Evolutionary conservation across 257 asterid genomes (phyloP), one percentile per base, ranked within the genome.

Genomic region (Solanum gandarillasii): DNA sequence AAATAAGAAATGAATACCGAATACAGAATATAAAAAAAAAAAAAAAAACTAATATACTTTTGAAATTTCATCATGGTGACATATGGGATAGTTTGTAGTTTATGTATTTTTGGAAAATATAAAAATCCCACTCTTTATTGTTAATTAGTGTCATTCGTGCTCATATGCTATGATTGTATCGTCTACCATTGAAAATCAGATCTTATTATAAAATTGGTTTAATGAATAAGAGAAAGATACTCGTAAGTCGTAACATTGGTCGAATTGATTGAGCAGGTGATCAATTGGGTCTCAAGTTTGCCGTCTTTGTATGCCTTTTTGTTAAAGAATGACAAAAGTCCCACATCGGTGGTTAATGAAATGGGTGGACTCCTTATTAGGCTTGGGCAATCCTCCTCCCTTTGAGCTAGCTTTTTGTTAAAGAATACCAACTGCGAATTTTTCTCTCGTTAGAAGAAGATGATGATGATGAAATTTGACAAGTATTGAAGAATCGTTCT

Each of bases 1-100:
- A 65, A n/a, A 25, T 10, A 2, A 11, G 29, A 25, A 65, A 60
- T 11, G 7, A 25, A 25, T 65, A n/a, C 5, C 16, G 18, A 11
- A 25, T 25, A 65, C 3, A 10, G 1, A 60, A 21, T 65, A 14
- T 48, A 35, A 1, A 34, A 1, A n/a, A 8, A 21, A 58, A 16
- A 52, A 41, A 3, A 10, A 9, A 2, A 41, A 41, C 23, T 52
- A 52, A 55, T 18, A 16, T 55, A 55, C n/a, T 55, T 55, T 18
- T 16, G 76, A 70, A 71, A 71, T 71, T 71, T 31, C 78, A 71
- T 71, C 41, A 71, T 71, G 78, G 41, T 71, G 78, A 71, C 78
- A 71, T 31, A 71, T 71, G 39, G 9, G 39, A 71, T 71, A 29
- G 18, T 70, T 70, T 36, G 41, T 32, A 73, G 81, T 73, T 73